Evolutionary conservation across 164 flowering plant genomes (phyloP), one percentile per base, ranked within the genome.

Genomic region (Umbilicus rupestris): DNA sequence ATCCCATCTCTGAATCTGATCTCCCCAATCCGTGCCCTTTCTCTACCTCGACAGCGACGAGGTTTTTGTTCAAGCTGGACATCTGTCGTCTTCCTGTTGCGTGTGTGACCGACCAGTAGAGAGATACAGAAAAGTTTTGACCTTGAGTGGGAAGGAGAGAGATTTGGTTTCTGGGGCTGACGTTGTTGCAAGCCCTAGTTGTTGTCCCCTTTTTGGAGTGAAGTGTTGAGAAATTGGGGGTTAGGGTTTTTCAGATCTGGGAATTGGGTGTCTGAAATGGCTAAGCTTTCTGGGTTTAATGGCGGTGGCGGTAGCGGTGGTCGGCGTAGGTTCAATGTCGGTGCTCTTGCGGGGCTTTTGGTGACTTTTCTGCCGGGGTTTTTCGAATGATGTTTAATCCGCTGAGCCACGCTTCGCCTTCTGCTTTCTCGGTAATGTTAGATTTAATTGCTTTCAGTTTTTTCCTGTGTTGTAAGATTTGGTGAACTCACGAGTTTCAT

Each of bases 321-420:
- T 37, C 45, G 42, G 7, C 74, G 41, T 47, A 55, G 66, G 55
- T 68, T 33, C 33, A 66, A 77, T 52, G 69, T 68, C 44, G 84
- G 85, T 68, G 83, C 83, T 41, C 55, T 81, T 49, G 80, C 77
- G 50, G 86, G 72, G 41, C 69, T 83, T 0, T 70, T 81, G 45
- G 72, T 85, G 67, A 46, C 83, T 66, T 73, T 87, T 22, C 75
- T 84, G 28, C 85, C 90, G 1, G 45, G 83, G 66, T 66, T 85
- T 78, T 75, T 39, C 83, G 85, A 1, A 49, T 64, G 58, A 78
- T 87, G 60, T 82, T 84, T 72, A 59, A 65, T 41, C 88, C 90
- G 0, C 73, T 79, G 49, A 71, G 87, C 70, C 83, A 78, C 62
- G 93, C 92, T 31, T 83, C 80, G 2, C 81, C 94, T 68, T 87